A percentile compares a stretch with the other conserved stretches of the same genome.
These are phyloP conservation scores for Trapa incisa DNA, from an alignment of 345 rosid species.

Conservation along the genomic window DNA sequence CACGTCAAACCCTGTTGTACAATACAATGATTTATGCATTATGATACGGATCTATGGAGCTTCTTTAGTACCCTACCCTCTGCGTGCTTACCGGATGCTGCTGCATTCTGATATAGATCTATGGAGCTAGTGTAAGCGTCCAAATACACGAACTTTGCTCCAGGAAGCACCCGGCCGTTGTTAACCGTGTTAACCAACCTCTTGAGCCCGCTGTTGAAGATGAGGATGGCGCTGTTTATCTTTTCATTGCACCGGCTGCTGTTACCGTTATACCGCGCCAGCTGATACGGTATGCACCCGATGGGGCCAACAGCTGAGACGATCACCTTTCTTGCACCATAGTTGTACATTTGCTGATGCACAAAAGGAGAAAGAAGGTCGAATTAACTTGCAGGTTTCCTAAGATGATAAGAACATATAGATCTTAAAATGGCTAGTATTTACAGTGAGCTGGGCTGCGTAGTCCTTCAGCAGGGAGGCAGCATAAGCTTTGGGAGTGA, in stretches of 20 bases:
- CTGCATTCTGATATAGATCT: constrained; percentile 36
- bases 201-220: constrained; percentile 57
- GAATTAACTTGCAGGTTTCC: not conserved
- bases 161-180: constrained; percentile 39
- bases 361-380: not conserved
- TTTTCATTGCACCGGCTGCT: constrained; percentile 59
- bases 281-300: constrained; percentile 86
- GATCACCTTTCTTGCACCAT: constrained; percentile 71
- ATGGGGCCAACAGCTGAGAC: constrained; percentile 69
- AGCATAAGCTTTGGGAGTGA: constrained; percentile 45
- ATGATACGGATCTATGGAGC: not conserved
- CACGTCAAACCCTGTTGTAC: constrained; percentile 55
- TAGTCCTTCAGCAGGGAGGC: constrained; percentile 60
- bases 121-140: constrained; percentile 53
- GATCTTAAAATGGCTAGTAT: not conserved
- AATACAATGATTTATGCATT: not conserved
- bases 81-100: constrained; percentile 24
- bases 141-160: constrained; percentile 61
- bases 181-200: constrained; percentile 50
- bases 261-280: constrained; percentile 49
- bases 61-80: not conserved
- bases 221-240: constrained; percentile 46
- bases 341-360: constrained; percentile 40
- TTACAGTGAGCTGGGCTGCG: constrained; percentile 51
- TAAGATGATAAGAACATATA: not conserved